Conservation (phyloP, 129 eudicot species). For the Arctium lappa region DNA sequence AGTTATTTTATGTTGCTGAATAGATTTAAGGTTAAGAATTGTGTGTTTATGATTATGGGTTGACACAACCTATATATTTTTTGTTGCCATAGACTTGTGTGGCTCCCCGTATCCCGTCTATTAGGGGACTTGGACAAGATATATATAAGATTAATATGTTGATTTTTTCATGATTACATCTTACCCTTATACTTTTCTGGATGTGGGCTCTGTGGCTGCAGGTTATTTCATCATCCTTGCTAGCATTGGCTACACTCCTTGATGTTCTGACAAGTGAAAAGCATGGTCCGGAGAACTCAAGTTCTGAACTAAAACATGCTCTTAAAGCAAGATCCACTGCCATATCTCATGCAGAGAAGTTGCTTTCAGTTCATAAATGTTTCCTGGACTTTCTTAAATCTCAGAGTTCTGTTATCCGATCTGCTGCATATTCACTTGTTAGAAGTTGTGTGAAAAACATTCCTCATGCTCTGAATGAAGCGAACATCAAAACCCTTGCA, state of each 20-base stretch:
- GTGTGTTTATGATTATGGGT: neutral
- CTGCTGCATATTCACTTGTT: slow-evolving; percentile 71
- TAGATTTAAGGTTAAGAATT: neutral
- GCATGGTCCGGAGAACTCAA: slow-evolving; percentile 37
- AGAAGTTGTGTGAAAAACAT: slow-evolving; percentile 65
- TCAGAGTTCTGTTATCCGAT: slow-evolving; percentile 55
- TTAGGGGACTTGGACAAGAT: neutral
- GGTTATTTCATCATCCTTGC: slow-evolving; percentile 86
- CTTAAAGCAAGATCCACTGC: slow-evolving; percentile 66
- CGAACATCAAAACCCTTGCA: slow-evolving; percentile 53
- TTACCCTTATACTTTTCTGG: neutral
- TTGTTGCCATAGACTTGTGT: neutral
- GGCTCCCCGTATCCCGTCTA: no score
- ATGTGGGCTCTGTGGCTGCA: slow-evolving; percentile 28
- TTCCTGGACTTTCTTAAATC: slow-evolving; percentile 71
- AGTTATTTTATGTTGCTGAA: neutral
- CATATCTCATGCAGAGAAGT: slow-evolving; percentile 54
- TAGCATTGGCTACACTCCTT: slow-evolving; percentile 74
- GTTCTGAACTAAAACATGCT: slow-evolving; percentile 53
- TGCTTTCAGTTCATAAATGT: slow-evolving; percentile 54
- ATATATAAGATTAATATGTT: neutral
- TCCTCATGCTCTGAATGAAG: slow-evolving; percentile 59
- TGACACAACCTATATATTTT: neutral
- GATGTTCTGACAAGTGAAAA: slow-evolving; percentile 55
- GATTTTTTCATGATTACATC: neutral